Conservation (phyloP, 2,329 filamentous ascomycete species). For the Biscogniauxia marginata region DNA sequence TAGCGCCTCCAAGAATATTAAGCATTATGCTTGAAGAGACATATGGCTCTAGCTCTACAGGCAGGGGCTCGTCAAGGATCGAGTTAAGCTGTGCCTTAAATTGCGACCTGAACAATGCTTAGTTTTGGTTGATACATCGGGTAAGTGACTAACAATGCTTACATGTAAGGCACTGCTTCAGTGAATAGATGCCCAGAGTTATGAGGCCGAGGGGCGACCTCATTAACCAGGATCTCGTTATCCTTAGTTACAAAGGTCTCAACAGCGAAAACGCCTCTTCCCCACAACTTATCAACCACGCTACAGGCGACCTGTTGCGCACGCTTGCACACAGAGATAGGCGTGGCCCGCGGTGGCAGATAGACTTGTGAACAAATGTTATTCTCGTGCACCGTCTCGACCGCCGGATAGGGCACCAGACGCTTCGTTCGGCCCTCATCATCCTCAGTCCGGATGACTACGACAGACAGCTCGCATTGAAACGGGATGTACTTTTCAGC, state of each 20-base stretch:
- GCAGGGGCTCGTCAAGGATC: constrained; percentile 66
- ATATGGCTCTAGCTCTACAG: constrained; percentile 56
- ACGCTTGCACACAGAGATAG: constrained; percentile 55
- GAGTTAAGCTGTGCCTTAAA: constrained; percentile 87
- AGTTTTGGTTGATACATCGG: not conserved
- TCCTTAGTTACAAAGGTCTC: constrained; percentile 89
- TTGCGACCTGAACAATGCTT: constrained; percentile 68
- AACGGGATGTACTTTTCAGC: constrained; percentile 90
- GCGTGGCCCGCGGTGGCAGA: constrained; percentile 73
- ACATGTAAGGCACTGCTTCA: constrained; percentile 76
- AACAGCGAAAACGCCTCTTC: constrained; percentile 91
- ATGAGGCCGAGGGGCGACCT: constrained; percentile 53
- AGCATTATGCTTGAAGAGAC: constrained; percentile 71
- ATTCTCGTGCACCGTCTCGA: constrained; percentile 94
- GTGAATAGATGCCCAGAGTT: constrained; percentile 97
- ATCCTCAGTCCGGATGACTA: constrained; percentile 89
- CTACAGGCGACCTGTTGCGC: constrained; percentile 76
- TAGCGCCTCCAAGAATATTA: constrained; percentile 73
- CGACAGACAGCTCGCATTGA: constrained; percentile 83
- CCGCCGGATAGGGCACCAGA: constrained; percentile 75
- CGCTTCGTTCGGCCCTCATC: constrained; percentile 46
- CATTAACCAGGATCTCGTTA: constrained; percentile 74
- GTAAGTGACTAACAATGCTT: not conserved
- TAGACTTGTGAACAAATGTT: constrained; percentile 93
- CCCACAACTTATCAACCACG: constrained; percentile 77